These are phyloP conservation scores for Penstemon davidsonii DNA, from an alignment of 257 asterid genomes.

Conservation along the genomic window DNA sequence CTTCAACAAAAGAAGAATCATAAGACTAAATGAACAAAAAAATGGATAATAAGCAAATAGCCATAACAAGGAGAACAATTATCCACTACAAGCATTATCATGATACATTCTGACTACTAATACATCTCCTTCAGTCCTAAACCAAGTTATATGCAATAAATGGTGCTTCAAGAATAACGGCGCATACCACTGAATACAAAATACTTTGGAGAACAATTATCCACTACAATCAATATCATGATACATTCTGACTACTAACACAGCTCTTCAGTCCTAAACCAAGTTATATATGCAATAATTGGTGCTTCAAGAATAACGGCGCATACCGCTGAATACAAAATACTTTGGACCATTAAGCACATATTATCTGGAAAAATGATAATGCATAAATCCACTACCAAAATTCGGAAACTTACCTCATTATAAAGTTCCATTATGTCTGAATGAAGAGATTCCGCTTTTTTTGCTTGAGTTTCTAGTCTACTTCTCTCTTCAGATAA, in stretches of 20 bases:
- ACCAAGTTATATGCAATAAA: background rate
- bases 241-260: background rate
- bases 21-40: slow-evolving; percentile 18
- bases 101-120: background rate
- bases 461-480: slow-evolving; percentile 64
- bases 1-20: slow-evolving; percentile 38
- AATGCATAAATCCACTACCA: background rate
- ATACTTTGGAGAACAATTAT: background rate
- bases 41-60: background rate
- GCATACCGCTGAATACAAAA: background rate
- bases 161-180: slow-evolving; percentile 2
- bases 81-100: slow-evolving; percentile 1
- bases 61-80: background rate
- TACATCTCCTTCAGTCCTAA: background rate
- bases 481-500: slow-evolving; percentile 71
- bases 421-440: slow-evolving; percentile 56
- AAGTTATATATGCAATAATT: background rate
- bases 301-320: slow-evolving; percentile 8
- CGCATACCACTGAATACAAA: slow-evolving; percentile 1
- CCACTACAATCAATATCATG: slow-evolving; percentile 1
- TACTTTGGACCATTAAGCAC: slow-evolving; percentile 8
- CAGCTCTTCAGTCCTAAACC: background rate
- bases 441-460: slow-evolving; percentile 59
- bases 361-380: background rate
- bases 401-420: slow-evolving; percentile 53